Evolutionary conservation across 768 basidiomycete genomes (phyloP), one percentile per base, ranked within the genome.

Genomic region (Pleurotus sapidus): DNA sequence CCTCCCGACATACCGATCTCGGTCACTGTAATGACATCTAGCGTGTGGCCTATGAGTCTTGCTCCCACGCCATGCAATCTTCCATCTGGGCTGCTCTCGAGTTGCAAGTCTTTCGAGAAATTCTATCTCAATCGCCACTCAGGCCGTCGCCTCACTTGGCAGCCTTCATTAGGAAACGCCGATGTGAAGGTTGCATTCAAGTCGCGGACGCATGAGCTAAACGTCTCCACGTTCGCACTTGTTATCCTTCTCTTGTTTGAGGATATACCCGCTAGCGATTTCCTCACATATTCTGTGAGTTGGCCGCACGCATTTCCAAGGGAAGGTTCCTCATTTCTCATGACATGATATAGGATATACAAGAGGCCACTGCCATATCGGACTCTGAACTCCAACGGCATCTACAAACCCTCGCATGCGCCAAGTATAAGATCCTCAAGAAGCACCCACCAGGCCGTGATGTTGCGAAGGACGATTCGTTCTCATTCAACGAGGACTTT

Each of bases 21-120:
- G 0, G 93, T 98, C 42, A 95, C 80, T 4, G 89, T 99, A 49
- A 94, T 98, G 84, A 98, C 97, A 0, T 91, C 95, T 1, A 96
- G 95, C 3, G 93, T 91, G 70, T 99, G 97, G 97, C 97, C 97
- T 0, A 89, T 87, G 76, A 78, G 88, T 2, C 82, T 87, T 58
- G 78, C 82, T 2, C 71, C 79, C 8, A 74, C 86, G 2, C 66
- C 84, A 0, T 97, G 93, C 63, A 84, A 74, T 4, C 75, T 98
- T 40, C 87, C 94, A 0, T 68, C 80, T 14, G 70, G 80, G 14
- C 78, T 99, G 64, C 68, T 82, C 18, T 80, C 79, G 60, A 79
- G 87, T 0, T 84, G 83, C 69, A 84, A 82, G 65, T 86, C 87
- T 1, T 99, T 95, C 65, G 91, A 97, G 67, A 81, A 82, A 49